Percentiles rank a stretch among this genome's conserved stretches.
Evolutionary conservation across 78 protist species (phyloP).

Genomic region (Paulinella micropora): DNA sequence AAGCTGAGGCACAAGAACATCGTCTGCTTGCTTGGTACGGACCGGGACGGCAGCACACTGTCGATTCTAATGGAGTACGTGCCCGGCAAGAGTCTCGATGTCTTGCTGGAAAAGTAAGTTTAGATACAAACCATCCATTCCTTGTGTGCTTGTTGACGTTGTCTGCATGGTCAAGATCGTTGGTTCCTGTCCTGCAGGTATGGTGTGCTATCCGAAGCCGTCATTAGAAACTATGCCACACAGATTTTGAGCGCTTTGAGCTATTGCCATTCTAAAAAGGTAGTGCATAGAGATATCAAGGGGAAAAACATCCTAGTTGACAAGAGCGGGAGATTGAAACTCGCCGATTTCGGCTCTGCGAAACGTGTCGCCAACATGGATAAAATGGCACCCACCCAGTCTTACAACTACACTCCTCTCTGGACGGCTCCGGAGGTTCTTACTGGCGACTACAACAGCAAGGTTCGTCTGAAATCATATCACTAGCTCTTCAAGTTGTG

Average conservation of each 20-base stretch:
- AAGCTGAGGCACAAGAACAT: neutral
- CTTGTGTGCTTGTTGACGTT: too few relatives aligned
- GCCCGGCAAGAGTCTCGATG: neutral
- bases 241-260: neutral
- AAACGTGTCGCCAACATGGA: neutral
- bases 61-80: conserved; percentile 7
- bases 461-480: too few relatives aligned
- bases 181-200: too few relatives aligned
- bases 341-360: conserved; percentile 53
- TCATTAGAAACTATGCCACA: too few relatives aligned
- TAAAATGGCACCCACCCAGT: neutral
- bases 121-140: too few relatives aligned
- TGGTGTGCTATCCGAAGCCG: too few relatives aligned
- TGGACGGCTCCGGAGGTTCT: neutral
- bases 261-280: neutral
- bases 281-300: conserved; percentile 39
- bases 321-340: conserved; percentile 26
- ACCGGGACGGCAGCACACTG: neutral
- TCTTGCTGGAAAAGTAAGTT: neutral
- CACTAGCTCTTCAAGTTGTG: neutral
- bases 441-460: neutral
- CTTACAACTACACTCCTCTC: neutral
- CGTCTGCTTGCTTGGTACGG: neutral
- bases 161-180: neutral
- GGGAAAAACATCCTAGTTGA: conserved; percentile 51